Evolutionary conservation across 768 basidiomycete genomes (phyloP), one percentile per base, ranked within the genome.

Genomic region (Kwoniella pini): DNA sequence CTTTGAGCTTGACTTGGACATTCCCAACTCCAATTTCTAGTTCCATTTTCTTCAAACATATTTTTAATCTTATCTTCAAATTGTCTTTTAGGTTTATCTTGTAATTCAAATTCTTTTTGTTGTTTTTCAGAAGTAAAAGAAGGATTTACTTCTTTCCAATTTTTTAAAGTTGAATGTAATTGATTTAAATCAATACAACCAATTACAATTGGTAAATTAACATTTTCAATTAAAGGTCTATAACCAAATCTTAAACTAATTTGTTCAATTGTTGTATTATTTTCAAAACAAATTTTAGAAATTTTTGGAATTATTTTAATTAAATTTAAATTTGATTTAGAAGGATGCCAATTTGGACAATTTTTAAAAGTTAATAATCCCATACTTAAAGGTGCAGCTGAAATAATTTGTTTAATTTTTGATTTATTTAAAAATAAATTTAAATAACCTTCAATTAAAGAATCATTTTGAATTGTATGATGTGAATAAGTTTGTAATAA

Each of bases 331-430:
- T 62, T 56, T 4, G 54, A 39, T 28, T 56, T 39, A 2, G 64
- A 67, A 13, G 77, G 79, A 56, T 79, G 79, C 79, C 79, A 79
- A 5, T 21, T 63, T 1, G 77, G 75, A 17, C 65, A 65, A 2
- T 76, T 75, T 2, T 31, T 10, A 6, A 63, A 67, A 1, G 75
- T 73, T 31, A 79, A 55, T 7, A 77, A 53, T 4, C 77, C 77
- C 79, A 79, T 79, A 28, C 72, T 63, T 30, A 78, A 63, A 9
- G 79, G 79, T 4, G 72, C 69, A n/a, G 78, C 78, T 49, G 74
- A 78, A 19, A 70, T 60, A 17, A 79, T 60, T 24, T 68, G 55
- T n/a, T 52, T 42, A 2, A 77, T 70, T 19, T 60, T 44, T 5
- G 70, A 75, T 24, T 60, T 5, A 11, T 48, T 44, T 3, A 50